phyloP scores from a whole-genome alignment of 257 asterid genomes.

The Lavandula angustifolia region DNA sequence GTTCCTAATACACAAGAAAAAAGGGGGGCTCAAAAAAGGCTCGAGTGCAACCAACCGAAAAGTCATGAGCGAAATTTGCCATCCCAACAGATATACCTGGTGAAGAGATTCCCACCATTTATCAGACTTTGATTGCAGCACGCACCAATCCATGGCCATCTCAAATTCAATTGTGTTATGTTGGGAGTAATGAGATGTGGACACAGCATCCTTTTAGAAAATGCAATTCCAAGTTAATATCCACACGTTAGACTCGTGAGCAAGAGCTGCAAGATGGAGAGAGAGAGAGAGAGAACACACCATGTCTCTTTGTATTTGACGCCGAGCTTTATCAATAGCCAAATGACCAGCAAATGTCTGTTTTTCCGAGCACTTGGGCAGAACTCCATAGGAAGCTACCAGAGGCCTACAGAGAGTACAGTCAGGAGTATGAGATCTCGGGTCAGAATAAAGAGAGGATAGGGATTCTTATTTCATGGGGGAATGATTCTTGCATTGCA shows the following conservation, averaged over 20 bases:
- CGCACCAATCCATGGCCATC: constrained; percentile 81
- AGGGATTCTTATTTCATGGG: not conserved
- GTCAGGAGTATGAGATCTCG: no score
- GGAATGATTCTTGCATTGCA: not conserved
- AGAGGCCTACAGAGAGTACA: constrained; percentile 64
- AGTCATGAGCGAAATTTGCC: not conserved
- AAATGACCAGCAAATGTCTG: constrained; percentile 64
- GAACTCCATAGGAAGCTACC: constrained; percentile 45
- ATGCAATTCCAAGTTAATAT: constrained; percentile 10
- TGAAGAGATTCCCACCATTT: constrained; percentile 60
- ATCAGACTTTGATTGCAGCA: constrained; percentile 57
- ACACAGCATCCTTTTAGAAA: constrained; percentile 68
- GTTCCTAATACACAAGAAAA: constrained; percentile 43
- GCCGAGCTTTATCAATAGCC: constrained; percentile 51
- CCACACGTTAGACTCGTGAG: not conserved
- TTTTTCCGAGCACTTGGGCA: constrained; percentile 45
- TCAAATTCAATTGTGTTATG: constrained; percentile 79
- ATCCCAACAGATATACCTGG: constrained; percentile 44
- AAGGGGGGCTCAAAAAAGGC: not conserved
- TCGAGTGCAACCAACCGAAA: constrained; percentile 16
- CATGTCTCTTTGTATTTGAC: constrained; percentile 54
- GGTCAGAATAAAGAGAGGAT: not conserved
- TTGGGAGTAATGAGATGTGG: constrained; percentile 91
- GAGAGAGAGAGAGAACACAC: constrained; percentile 43
- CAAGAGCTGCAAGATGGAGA: constrained; percentile 4